Conservation (phyloP, 2,329 filamentous ascomycete genomes). For the Emericellopsis atlantica region DNA sequence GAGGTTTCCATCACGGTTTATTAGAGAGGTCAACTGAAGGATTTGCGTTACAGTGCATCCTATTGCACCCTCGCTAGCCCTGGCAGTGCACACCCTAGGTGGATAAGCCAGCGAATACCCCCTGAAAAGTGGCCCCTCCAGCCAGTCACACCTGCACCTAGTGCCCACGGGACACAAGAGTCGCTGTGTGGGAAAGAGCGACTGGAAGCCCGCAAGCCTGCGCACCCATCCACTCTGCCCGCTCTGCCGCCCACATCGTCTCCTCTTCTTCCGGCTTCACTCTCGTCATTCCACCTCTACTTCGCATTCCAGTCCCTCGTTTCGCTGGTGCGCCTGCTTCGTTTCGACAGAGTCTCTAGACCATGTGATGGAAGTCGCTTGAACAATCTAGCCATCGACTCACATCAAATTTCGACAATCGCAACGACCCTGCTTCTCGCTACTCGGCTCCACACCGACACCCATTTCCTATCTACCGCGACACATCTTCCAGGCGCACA, state of each 20-base stretch:
- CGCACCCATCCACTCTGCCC: slow-evolving; percentile 1
- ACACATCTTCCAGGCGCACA: too few species aligned
- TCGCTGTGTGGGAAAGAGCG: too few species aligned
- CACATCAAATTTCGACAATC: background rate
- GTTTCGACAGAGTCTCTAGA: background rate
- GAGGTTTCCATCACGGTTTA: too few species aligned
- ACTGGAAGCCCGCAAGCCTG: background rate
- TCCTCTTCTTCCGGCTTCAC: slow-evolving; percentile 9
- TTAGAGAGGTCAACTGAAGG: too few species aligned
- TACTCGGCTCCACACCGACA: too few species aligned
- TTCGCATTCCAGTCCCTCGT: slow-evolving; percentile 6
- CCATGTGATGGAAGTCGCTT: slow-evolving; percentile 1
- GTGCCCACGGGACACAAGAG: background rate
- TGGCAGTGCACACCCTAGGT: too few species aligned
- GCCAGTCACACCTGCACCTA: background rate
- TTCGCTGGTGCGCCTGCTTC: slow-evolving; percentile 1
- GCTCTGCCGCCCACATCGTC: background rate
- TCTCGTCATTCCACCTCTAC: slow-evolving; percentile 6
- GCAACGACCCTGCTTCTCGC: too few species aligned
- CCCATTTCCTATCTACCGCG: too few species aligned
- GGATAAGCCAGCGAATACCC: too few species aligned
- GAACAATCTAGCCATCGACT: background rate
- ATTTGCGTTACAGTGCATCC: too few species aligned
- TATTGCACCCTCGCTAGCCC: too few species aligned
- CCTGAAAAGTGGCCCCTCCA: too few species aligned